Evolutionary conservation across 495 filamentous ascomycete genomes (phyloP).

Genomic region (Aspergillus conjunctus): DNA sequence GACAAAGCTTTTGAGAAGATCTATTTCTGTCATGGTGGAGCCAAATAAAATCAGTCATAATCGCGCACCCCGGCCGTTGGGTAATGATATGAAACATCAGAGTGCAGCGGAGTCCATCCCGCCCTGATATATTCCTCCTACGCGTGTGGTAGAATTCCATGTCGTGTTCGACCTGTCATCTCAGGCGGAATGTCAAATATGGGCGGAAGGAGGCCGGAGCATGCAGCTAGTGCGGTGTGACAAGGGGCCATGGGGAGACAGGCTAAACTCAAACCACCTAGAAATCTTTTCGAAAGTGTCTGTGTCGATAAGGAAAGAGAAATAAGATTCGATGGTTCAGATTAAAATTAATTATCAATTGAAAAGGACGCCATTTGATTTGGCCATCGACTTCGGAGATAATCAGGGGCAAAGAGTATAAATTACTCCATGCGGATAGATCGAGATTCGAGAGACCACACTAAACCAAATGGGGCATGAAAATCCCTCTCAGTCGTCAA

Average conservation of each 20-base stretch:
- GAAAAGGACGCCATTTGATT: neutral
- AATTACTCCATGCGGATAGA: neutral
- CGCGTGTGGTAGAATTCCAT: constrained; percentile 14
- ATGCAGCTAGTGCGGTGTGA: constrained; percentile 25
- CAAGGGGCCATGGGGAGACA: constrained; percentile 16
- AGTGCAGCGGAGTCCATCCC: constrained; percentile 3
- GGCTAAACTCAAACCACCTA: constrained; percentile 4
- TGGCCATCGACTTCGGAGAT: neutral
- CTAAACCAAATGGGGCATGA: neutral
- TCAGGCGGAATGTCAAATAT: constrained; percentile 9
- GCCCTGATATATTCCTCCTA: constrained; percentile 9
- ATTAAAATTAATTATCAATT: neutral
- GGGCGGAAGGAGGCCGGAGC: constrained; percentile 19
- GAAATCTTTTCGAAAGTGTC: constrained; percentile 8
- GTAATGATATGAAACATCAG: neutral
- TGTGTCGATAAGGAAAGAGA: neutral
- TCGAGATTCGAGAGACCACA: neutral
- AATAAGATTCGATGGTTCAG: neutral
- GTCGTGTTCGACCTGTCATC: constrained; percentile 38
- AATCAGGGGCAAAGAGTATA: neutral
- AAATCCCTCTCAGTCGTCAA: constrained; percentile 2
- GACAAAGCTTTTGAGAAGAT: constrained; percentile 17
- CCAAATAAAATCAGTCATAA: constrained; percentile 5
- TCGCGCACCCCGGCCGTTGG: constrained; percentile 6
- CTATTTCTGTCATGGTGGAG: constrained; percentile 19